Percentiles rank a stretch among this genome's conserved stretches.
Evolutionary conservation across 805 yeast genomes (phyloP).

Genomic region (Candida fluviatilis): DNA sequence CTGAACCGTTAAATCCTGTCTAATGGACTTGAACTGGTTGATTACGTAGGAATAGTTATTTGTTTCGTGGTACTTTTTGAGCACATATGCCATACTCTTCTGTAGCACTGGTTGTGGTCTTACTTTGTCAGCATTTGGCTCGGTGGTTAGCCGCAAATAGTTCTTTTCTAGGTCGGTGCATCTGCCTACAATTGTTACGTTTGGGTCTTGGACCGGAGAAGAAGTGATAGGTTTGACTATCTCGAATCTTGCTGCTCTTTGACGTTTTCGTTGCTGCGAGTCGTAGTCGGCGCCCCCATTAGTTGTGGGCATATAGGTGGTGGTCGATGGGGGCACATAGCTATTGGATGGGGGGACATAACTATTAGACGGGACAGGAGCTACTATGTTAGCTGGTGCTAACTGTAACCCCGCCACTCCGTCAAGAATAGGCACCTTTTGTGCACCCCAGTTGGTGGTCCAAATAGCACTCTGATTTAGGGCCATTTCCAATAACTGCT

Average conservation of each 20-base stretch:
- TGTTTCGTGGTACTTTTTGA: constrained; percentile 42
- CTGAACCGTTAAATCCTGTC: constrained; percentile 94
- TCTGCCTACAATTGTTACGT: constrained; percentile 48
- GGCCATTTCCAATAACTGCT: constrained; percentile 46
- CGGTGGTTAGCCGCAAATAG: constrained; percentile 83
- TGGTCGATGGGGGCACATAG: no score
- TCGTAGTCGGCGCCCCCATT: no score
- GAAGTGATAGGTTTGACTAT: constrained; percentile 7
- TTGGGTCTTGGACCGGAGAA: constrained; percentile 6
- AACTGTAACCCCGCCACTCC: constrained; percentile 10
- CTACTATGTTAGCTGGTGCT: constrained; percentile 7
- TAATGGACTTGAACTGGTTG: constrained; percentile 85
- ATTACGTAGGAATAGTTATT: constrained; percentile 68
- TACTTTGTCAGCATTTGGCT: constrained; percentile 80
- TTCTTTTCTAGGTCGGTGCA: constrained; percentile 66
- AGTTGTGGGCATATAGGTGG: no score
- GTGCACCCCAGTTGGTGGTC: constrained; percentile 51
- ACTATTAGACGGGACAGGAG: not conserved
- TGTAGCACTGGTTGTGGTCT: constrained; percentile 66
- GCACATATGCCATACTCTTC: constrained; percentile 51
- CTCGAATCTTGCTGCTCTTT: constrained; percentile 50
- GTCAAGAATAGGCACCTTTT: constrained; percentile 45
- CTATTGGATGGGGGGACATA: not conserved
- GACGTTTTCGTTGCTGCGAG: constrained; percentile 33
- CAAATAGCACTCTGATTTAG: constrained; percentile 39